phyloP scores from a whole-genome alignment of 345 rosid genomes.

The Brassica rapa region DNA sequence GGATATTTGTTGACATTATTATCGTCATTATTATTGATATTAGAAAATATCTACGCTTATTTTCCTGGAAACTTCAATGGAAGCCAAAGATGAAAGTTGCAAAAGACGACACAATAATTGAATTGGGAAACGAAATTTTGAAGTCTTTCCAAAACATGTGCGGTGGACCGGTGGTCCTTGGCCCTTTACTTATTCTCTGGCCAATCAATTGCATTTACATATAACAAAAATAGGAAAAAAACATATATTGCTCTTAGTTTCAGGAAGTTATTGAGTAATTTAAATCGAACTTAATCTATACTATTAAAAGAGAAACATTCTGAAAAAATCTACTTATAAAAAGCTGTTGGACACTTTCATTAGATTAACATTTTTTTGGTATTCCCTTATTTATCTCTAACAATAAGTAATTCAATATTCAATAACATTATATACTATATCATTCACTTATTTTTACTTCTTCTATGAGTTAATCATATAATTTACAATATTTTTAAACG shows the following conservation, averaged over 20 bases:
- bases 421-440: too few relatives aligned
- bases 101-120: not conserved
- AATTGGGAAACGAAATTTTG: not conserved
- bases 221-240: not conserved
- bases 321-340: too few relatives aligned
- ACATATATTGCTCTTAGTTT: not conserved
- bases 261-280: not conserved
- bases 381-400: too few relatives aligned
- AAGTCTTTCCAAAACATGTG: not conserved
- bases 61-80: not conserved
- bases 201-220: constrained; percentile 19
- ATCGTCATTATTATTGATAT: not conserved
- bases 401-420: too few relatives aligned
- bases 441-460: too few relatives aligned
- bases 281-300: too few relatives aligned
- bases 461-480: too few relatives aligned
- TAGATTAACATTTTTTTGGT: too few relatives aligned
- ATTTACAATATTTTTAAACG: too few relatives aligned
- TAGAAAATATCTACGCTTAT: not conserved
- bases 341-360: too few relatives aligned
- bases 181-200: constrained; percentile 26
- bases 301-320: too few relatives aligned
- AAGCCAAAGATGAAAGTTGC: not conserved
- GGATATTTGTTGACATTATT: not conserved
- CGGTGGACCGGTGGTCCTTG: constrained; percentile 11